Percentiles rank a stretch among this genome's conserved stretches.
phyloP scores from a whole-genome alignment of 345 rosid genomes.

The Hibiscus mutabilis region DNA sequence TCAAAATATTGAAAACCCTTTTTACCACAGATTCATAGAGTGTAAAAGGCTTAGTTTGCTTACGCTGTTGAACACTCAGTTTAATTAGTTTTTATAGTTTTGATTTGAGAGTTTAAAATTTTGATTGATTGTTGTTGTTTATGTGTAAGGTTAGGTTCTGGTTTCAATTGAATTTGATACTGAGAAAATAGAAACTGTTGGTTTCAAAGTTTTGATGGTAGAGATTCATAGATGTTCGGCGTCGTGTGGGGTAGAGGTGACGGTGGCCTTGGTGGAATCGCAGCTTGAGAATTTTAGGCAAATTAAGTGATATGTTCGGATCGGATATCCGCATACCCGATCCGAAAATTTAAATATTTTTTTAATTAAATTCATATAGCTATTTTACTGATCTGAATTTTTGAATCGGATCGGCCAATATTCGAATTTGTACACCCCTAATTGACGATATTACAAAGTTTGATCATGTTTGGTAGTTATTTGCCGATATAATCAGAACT shows the following conservation, averaged over 20 bases:
- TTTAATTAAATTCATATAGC: no score
- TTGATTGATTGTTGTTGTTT: background rate
- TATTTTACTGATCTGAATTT: no score
- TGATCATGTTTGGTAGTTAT: no score
- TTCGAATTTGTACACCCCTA: no score
- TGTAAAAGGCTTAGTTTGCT: background rate
- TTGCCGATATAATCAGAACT: no score
- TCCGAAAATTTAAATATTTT: no score
- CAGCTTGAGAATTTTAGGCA: no score
- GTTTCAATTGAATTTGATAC: conserved; percentile 83
- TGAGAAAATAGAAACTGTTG: conserved; percentile 88
- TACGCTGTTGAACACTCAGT: background rate
- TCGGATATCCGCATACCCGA: no score
- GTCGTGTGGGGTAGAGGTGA: conserved; percentile 84
- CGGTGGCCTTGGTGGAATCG: conserved; percentile 22
- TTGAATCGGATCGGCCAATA: no score
- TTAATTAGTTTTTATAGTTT: background rate
- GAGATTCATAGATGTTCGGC: conserved; percentile 38
- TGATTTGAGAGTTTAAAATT: background rate
- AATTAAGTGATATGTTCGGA: no score
- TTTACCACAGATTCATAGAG: background rate
- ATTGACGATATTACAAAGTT: no score
- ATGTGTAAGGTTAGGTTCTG: conserved; percentile 47
- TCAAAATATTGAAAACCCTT: background rate
- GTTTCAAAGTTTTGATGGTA: conserved; percentile 1